These are phyloP conservation scores for Diplocarpon mali DNA, from an alignment of 2,329 filamentous ascomycete species.

Conservation along the genomic window DNA sequence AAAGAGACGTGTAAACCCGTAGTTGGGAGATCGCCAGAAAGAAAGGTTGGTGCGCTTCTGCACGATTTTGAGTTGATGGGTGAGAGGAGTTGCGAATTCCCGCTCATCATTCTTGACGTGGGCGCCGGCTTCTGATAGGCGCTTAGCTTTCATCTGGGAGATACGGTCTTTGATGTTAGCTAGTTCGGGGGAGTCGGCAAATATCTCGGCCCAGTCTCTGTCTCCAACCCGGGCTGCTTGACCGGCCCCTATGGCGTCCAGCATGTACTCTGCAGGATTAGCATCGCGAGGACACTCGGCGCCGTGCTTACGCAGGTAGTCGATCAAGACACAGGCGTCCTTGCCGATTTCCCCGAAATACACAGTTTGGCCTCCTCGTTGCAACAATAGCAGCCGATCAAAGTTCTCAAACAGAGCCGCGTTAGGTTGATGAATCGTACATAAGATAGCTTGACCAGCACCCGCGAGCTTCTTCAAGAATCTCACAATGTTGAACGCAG, in stretches of 20 bases:
- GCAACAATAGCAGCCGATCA: constrained; percentile 51
- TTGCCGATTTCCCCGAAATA: constrained; percentile 59
- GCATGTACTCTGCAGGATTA: constrained; percentile 46
- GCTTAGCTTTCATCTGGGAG: constrained; percentile 39
- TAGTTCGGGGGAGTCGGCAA: constrained; percentile 46
- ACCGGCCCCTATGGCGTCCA: constrained; percentile 53
- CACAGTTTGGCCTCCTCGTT: constrained; percentile 52
- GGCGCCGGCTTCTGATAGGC: constrained; percentile 34
- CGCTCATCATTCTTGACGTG: constrained; percentile 37
- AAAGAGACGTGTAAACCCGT: constrained; percentile 79
- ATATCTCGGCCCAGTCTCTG: constrained; percentile 52
- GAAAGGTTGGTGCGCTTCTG: constrained; percentile 61
- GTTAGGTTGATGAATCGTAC: constrained; percentile 61
- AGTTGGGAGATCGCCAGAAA: constrained; percentile 81
- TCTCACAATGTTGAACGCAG: constrained; percentile 48
- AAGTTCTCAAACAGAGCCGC: constrained; percentile 61
- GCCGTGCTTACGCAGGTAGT: constrained; percentile 34
- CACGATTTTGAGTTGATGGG: constrained; percentile 70
- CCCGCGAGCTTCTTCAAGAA: constrained; percentile 47
- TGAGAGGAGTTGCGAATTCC: constrained; percentile 73
- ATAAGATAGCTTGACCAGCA: constrained; percentile 57
- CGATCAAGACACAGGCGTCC: constrained; percentile 45
- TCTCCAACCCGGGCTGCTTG: constrained; percentile 50
- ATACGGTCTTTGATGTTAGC: constrained; percentile 45
- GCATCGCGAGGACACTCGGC: constrained; percentile 41